Percentiles rank a stretch among this genome's conserved stretches.
Evolutionary conservation across 306 rosid genomes (phyloP).

Genomic region (Cicer pinnatifidum): DNA sequence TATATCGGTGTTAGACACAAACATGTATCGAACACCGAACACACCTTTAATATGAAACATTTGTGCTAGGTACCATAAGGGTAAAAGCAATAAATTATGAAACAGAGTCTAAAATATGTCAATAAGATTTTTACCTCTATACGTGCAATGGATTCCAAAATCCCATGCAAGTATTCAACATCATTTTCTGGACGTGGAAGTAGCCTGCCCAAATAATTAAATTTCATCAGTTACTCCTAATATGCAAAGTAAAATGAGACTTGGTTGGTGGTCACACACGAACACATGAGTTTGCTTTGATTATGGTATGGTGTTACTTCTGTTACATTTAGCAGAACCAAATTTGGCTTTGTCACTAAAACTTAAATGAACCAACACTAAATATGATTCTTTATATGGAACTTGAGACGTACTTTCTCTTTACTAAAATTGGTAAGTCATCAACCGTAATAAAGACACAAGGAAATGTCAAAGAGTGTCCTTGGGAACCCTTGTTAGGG

Average conservation of each 20-base stretch:
- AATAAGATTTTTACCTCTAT: constrained; percentile 67
- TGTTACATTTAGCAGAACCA: constrained; percentile 23
- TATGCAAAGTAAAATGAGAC: neutral
- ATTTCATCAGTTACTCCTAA: constrained; percentile 8
- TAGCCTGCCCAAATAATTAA: constrained; percentile 58
- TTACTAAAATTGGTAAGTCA: constrained; percentile 13
- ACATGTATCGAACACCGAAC: no score
- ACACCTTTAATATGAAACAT: no score
- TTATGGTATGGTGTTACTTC: constrained; percentile 13
- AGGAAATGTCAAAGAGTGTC: neutral
- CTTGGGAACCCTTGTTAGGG: constrained; percentile 14
- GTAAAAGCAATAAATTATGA: constrained; percentile 3
- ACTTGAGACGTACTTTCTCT: constrained; percentile 14
- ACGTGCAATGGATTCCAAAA: constrained; percentile 90
- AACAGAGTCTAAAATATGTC: constrained; percentile 16
- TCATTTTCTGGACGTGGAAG: constrained; percentile 85
- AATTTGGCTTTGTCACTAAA: constrained; percentile 28
- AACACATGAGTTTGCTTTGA: constrained; percentile 23
- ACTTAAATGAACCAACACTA: constrained; percentile 18
- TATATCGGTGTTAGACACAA: no score
- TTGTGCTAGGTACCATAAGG: neutral
- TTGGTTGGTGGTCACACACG: neutral
- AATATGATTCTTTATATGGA: constrained; percentile 26
- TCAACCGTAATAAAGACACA: constrained; percentile 1
- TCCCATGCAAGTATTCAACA: constrained; percentile 78